These are phyloP conservation scores for Pseudogymnoascus sp. DNA, from an alignment of 2,329 filamentous ascomycete genomes.

Conservation along the genomic window DNA sequence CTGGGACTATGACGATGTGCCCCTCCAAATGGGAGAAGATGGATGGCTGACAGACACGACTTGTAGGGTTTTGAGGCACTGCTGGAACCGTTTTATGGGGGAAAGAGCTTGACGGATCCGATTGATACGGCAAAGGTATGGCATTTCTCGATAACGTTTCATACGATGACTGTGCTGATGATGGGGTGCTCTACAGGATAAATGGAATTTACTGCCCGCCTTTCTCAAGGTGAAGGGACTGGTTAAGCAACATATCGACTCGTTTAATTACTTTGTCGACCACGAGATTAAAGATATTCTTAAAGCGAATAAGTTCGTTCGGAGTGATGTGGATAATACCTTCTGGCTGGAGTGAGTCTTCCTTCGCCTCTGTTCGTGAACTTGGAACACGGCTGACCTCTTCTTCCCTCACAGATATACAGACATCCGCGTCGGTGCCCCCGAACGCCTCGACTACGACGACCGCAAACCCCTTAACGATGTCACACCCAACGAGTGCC, in stretches of 20 bases:
- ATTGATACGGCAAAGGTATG: slow-evolving; percentile 52
- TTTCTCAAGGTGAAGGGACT: slow-evolving; percentile 95
- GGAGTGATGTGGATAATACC: slow-evolving; percentile 84
- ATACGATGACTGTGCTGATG: not conserved
- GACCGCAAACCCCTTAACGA: slow-evolving; percentile 61
- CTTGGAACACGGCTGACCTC: slow-evolving; percentile 10
- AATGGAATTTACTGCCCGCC: slow-evolving; percentile 94
- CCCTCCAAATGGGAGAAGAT: not conserved
- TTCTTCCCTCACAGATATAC: slow-evolving; percentile 46
- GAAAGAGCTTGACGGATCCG: slow-evolving; percentile 58
- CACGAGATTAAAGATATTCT: slow-evolving; percentile 96
- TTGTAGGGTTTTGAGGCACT: slow-evolving; percentile 49
- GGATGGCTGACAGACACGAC: not conserved
- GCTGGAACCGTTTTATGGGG: slow-evolving; percentile 62
- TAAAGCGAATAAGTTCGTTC: slow-evolving; percentile 77
- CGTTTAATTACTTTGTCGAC: slow-evolving; percentile 97
- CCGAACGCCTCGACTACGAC: slow-evolving; percentile 70
- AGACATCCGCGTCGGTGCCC: slow-evolving; percentile 78
- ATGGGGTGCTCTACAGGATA: slow-evolving; percentile 58
- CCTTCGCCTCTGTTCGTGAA: no score
- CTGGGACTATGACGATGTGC: not conserved
- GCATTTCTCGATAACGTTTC: not conserved
- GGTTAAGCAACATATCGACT: slow-evolving; percentile 83
- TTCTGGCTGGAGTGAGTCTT: slow-evolving; percentile 69
- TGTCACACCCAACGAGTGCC: slow-evolving; percentile 93